Percentiles rank a stretch among this genome's conserved stretches.
Conservation (phyloP, 345 rosid species). For the Geranium rotundifolium region DNA sequence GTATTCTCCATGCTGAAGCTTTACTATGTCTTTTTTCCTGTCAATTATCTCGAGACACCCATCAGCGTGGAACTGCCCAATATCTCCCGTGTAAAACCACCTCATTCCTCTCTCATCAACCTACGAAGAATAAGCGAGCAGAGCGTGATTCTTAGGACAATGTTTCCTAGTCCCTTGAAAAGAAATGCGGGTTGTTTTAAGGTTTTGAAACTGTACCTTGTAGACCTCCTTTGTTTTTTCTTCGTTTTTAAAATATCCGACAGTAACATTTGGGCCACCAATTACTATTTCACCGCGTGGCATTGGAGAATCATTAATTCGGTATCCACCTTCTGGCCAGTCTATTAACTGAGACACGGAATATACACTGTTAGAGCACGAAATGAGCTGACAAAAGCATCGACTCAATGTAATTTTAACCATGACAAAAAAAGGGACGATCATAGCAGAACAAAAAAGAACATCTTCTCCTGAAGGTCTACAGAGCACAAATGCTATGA, state of each 20-base stretch:
- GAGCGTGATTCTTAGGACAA: neutral
- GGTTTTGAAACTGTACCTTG: slow-evolving; percentile 40
- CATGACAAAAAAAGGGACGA: too few relatives aligned
- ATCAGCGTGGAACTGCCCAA: slow-evolving; percentile 83
- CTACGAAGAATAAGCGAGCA: slow-evolving; percentile 24
- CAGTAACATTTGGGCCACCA: slow-evolving; percentile 87
- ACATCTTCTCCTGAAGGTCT: too few relatives aligned
- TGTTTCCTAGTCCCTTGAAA: neutral
- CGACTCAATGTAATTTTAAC: too few relatives aligned
- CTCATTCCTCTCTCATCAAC: slow-evolving; percentile 87
- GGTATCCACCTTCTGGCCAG: slow-evolving; percentile 95
- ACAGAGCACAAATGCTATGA: too few relatives aligned
- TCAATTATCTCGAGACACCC: slow-evolving; percentile 98
- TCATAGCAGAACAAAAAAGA: too few relatives aligned
- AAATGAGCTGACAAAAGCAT: too few relatives aligned
- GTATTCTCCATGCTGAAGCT: slow-evolving; percentile 98
- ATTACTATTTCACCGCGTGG: slow-evolving; percentile 95
- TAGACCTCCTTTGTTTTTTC: slow-evolving; percentile 78
- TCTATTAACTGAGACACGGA: slow-evolving; percentile 61
- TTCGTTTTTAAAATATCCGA: slow-evolving; percentile 87
- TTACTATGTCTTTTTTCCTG: slow-evolving; percentile 91
- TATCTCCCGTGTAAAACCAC: slow-evolving; percentile 97
- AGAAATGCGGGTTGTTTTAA: neutral
- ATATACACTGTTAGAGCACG: too few relatives aligned
- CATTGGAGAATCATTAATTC: slow-evolving; percentile 61